A percentile compares a stretch with the other conserved stretches of the same genome.
Conservation (phyloP, 2,329 filamentous ascomycete species). For the Zasmidium angulare region DNA sequence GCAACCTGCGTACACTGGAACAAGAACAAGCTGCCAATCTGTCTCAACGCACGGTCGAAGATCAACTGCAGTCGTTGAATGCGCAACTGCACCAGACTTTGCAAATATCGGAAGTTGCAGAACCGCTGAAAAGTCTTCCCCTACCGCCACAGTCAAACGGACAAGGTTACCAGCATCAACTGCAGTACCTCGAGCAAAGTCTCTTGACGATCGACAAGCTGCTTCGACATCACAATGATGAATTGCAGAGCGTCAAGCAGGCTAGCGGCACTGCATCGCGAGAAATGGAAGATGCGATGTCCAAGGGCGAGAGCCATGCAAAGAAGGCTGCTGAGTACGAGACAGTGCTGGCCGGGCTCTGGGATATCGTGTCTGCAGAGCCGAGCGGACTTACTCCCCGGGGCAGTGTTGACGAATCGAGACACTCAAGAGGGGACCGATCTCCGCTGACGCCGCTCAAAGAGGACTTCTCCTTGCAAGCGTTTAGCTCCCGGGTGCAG, state of each 20-base stretch:
- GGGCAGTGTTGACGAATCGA: constrained; percentile 55
- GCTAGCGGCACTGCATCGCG: constrained; percentile 11
- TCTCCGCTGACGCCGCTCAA: constrained; percentile 18
- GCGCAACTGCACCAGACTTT: constrained; percentile 36
- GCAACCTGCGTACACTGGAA: constrained; percentile 28
- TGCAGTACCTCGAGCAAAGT: constrained; percentile 65
- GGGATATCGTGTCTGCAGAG: constrained; percentile 52
- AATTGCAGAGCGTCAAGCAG: constrained; percentile 27
- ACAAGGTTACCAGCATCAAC: constrained; percentile 63
- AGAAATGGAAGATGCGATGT: constrained; percentile 21
- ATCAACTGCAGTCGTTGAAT: constrained; percentile 34
- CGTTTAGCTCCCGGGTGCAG: constrained; percentile 76
- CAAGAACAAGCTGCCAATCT: constrained; percentile 27
- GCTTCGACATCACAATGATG: constrained; percentile 32
- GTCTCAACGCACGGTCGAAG: constrained; percentile 30
- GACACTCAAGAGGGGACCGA: constrained; percentile 2
- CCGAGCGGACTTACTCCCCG: constrained; percentile 49
- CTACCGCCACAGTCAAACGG: constrained; percentile 60
- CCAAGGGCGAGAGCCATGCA: constrained; percentile 23
- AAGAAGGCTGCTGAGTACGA: constrained; percentile 57
- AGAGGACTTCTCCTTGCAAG: constrained; percentile 67
- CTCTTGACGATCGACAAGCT: constrained; percentile 43
- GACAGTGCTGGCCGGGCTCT: constrained; percentile 51
- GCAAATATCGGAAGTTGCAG: constrained; percentile 48
- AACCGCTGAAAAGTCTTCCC: constrained; percentile 52